Evolutionary conservation across 2,329 filamentous ascomycete genomes (phyloP).

Genomic region (Sphaerostilbella broomeana): DNA sequence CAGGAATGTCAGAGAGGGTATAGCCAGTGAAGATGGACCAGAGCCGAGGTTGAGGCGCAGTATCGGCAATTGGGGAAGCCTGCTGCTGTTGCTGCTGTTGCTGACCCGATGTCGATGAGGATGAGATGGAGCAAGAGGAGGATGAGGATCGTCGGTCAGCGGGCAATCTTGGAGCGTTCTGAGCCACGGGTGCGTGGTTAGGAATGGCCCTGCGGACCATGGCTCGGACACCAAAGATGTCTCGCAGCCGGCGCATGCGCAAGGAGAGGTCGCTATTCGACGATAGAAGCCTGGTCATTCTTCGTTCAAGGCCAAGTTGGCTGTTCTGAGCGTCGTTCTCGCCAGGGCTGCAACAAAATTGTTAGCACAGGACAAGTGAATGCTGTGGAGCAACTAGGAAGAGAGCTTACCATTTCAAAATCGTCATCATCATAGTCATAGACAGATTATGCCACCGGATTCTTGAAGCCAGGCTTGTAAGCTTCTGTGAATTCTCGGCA

Average conservation of each 20-base stretch:
- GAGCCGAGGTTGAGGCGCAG: constrained; percentile 13
- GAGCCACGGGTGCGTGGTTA: constrained; percentile 12
- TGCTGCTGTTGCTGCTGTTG: constrained; percentile 1
- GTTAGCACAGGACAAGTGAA: neutral
- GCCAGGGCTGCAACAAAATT: constrained; percentile 22
- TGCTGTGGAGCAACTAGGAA: neutral
- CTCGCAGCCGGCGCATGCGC: constrained; percentile 25
- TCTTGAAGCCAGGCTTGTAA: constrained; percentile 23
- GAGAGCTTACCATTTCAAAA: constrained; percentile 31
- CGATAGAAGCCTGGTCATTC: constrained; percentile 28
- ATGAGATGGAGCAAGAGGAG: constrained; percentile 13
- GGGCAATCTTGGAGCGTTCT: constrained; percentile 13
- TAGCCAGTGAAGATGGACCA: constrained; percentile 24
- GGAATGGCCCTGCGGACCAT: constrained; percentile 13
- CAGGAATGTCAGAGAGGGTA: constrained; percentile 26
- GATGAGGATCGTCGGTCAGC: constrained; percentile 14
- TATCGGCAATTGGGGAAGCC: neutral
- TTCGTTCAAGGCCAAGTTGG: constrained; percentile 27
- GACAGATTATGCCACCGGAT: constrained; percentile 33
- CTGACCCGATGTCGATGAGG: constrained; percentile 5
- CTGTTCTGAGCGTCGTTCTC: constrained; percentile 31
- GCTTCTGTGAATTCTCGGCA: constrained; percentile 1
- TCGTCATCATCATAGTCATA: constrained; percentile 35
- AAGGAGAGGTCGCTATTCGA: constrained; percentile 28
- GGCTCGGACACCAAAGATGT: constrained; percentile 17